These are phyloP conservation scores for Nannizziopsis barbatae DNA, from an alignment of 2,329 filamentous ascomycete genomes.

Conservation along the genomic window DNA sequence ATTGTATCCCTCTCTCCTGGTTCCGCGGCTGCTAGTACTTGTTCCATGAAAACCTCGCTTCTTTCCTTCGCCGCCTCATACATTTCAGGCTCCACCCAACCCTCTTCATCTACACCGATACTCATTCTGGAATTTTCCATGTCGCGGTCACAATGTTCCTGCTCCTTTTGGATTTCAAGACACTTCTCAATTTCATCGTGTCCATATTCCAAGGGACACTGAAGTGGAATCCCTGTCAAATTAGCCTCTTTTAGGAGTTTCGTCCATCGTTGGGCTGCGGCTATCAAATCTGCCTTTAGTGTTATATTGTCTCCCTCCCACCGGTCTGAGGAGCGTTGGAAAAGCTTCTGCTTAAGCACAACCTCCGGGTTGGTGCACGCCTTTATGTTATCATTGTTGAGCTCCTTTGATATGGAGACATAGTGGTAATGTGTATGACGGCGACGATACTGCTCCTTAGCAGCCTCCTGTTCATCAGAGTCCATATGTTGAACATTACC, in stretches of 20 bases:
- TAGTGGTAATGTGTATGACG: constrained; percentile 9
- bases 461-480: constrained; percentile 15
- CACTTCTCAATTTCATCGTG: neutral
- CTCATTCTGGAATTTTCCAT: constrained; percentile 1
- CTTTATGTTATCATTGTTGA: constrained; percentile 1
- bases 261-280: constrained; percentile 1
- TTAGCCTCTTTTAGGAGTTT: neutral
- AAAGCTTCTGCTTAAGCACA: constrained; percentile 8
- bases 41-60: constrained; percentile 1
- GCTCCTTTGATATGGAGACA: neutral
- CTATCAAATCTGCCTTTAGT: constrained; percentile 10
- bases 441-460: constrained; percentile 6
- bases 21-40: constrained; percentile 6
- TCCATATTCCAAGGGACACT: constrained; percentile 1
- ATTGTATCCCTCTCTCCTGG: constrained; percentile 5
- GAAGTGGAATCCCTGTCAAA: neutral
- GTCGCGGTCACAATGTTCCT: constrained; percentile 4
- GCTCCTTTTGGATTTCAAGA: constrained; percentile 2
- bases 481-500: constrained; percentile 16
- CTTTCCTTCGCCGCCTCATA: constrained; percentile 5
- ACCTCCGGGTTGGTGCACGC: constrained; percentile 4
- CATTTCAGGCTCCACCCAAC: constrained; percentile 6
- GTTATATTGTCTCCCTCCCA: constrained; percentile 11
- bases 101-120: constrained; percentile 9
- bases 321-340: constrained; percentile 6